These are phyloP conservation scores for Epichloe gansuensis DNA, from an alignment of 2,329 filamentous ascomycete genomes.

Conservation along the genomic window DNA sequence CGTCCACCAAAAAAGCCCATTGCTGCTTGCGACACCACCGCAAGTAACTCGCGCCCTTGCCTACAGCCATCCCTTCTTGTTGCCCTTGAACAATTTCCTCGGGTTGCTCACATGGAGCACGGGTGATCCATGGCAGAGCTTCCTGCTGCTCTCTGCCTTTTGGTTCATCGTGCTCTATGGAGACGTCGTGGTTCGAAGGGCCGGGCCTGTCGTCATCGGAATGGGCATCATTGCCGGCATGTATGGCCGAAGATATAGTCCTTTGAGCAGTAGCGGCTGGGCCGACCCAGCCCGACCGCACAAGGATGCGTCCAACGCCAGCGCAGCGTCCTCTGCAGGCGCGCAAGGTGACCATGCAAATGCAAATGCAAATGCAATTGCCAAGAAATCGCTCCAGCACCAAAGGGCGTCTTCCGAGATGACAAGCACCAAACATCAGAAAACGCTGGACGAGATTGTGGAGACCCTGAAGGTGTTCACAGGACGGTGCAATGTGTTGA, in stretches of 20 bases:
- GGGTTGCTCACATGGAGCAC: constrained; percentile 90
- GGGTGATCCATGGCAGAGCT: constrained; percentile 92
- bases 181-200: constrained; percentile 65
- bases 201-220: constrained; percentile 74
- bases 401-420: constrained; percentile 40
- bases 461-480: constrained; percentile 87
- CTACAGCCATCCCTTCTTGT: constrained; percentile 87
- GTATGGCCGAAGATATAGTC: constrained; percentile 83
- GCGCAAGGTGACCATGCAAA: constrained; percentile 15
- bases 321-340: constrained; percentile 8
- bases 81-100: constrained; percentile 73
- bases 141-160: constrained; percentile 70
- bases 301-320: constrained; percentile 15
- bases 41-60: constrained; percentile 88
- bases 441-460: constrained; percentile 93
- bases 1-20: constrained; percentile 94
- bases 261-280: constrained; percentile 75
- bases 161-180: constrained; percentile 83
- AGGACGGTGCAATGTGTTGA: constrained; percentile 76
- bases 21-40: constrained; percentile 85
- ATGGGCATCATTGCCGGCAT: constrained; percentile 73
- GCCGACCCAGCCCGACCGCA: constrained; percentile 31
- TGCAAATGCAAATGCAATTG: constrained; percentile 12
- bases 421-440: constrained; percentile 65
- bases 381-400: constrained; percentile 24